Base-by-base conservation (phyloP, 2,329 filamentous ascomycete genomes). In the Pleurostoma richardsiae region DNA sequence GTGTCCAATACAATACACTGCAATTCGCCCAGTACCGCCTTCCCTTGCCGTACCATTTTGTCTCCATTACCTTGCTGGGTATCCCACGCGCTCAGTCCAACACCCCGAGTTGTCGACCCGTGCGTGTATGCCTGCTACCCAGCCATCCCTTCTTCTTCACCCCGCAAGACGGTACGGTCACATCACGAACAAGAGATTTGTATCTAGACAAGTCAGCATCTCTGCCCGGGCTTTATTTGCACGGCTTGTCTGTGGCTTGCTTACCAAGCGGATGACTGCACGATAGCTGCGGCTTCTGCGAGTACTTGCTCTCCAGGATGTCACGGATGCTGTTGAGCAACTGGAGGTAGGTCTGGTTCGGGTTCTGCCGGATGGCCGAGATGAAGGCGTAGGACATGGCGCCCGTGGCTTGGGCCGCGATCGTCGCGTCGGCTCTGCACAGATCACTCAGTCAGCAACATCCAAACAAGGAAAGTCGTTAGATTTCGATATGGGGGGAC, bases 381-480 rank as follows among this genome's bases (percentile, higher is more conserved):
- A 99, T 94, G 66, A 99, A 99, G 3, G 94, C 94, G 83, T 88
- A 96, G 4, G 90, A 96, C 94, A 99, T 97, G 66, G 94, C 94
- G 46, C 94, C 94, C 0, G 94, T 99, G 31, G 94, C 92, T 70
- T 96, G 80, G 47, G 89, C 83, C 40, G 79, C 82, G 55, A 97
- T 96, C 29, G 83, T 88, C 10, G 94, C 91, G 66, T 99, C 94
- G 69, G 90, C 88, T 49, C 90, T 95, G 56, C 46, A 46, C 43
- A 43, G 43, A 42, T 19, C 11, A 42, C 56, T 64, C 44, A 63
- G 58, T 43, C 46, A 41, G 29, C 19, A 46, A 44, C 2, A 19
- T 19, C 19, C 19, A 33, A 73, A 2, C 43, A 47, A 27, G 43
- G 45, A 40, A 55, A 44, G 28, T 2, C 19, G 47, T 43, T 56